Percentiles rank a stretch among this genome's conserved stretches.
phyloP scores from a whole-genome alignment of 2,329 filamentous ascomycete genomes.

The Pestalotiopsis fici region DNA sequence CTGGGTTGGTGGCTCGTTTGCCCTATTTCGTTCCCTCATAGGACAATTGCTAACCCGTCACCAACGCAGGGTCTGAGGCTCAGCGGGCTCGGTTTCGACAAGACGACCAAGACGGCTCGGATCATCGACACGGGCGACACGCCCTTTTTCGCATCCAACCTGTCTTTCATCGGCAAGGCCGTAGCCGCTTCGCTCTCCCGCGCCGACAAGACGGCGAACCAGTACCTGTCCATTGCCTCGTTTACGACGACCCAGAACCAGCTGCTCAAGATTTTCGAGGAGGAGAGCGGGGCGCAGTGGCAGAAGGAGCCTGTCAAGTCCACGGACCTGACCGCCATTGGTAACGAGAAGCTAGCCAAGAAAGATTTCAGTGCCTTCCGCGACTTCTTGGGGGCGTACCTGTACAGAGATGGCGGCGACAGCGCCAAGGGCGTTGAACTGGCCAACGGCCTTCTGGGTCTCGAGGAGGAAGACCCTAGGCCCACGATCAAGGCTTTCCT shows the following conservation, averaged over 20 bases:
- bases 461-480: conserved; percentile 25
- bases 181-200: conserved; percentile 51
- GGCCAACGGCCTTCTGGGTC: conserved; percentile 23
- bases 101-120: conserved; percentile 47
- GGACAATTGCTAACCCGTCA: neutral
- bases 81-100: conserved; percentile 45
- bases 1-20: conserved; percentile 39
- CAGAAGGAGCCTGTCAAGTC: conserved; percentile 38
- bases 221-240: conserved; percentile 58
- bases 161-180: conserved; percentile 51
- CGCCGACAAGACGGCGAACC: conserved; percentile 55
- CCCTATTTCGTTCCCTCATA: neutral
- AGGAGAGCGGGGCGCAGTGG: conserved; percentile 52
- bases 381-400: conserved; percentile 21
- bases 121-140: conserved; percentile 59
- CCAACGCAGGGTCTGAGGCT: neutral
- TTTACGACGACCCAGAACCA: conserved; percentile 61
- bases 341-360: conserved; percentile 40
- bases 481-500: conserved; percentile 23
- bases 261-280: conserved; percentile 53
- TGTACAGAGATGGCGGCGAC: conserved; percentile 26
- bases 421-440: conserved; percentile 19
- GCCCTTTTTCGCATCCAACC: conserved; percentile 51
- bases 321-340: conserved; percentile 36
- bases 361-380: conserved; percentile 37